Percentiles rank a stretch among this genome's conserved stretches.
These are phyloP conservation scores for Aspergillus carlsbadensis DNA, from an alignment of 495 filamentous ascomycete genomes.

Conservation along the genomic window DNA sequence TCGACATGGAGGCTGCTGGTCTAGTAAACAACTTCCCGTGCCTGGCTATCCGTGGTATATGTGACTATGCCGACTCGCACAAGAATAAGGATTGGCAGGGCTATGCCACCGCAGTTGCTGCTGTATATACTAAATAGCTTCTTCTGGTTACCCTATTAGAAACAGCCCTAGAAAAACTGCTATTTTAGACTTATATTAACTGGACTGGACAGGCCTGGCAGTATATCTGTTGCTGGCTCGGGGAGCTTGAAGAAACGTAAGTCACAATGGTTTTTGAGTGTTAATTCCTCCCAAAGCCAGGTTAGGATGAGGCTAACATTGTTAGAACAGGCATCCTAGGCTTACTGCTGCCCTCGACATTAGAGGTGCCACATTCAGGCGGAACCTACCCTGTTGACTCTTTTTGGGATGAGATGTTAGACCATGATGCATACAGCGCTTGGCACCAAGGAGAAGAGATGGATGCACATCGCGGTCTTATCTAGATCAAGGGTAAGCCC, in stretches of 20 bases:
- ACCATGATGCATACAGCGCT: background rate
- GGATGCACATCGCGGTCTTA: background rate
- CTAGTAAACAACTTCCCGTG: background rate
- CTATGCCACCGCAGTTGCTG: slow-evolving; percentile 2
- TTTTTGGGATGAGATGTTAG: background rate
- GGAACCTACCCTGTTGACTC: too few relatives aligned
- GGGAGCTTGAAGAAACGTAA: too few relatives aligned
- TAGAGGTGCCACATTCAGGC: too few relatives aligned
- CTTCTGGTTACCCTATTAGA: background rate
- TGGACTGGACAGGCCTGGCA: too few relatives aligned
- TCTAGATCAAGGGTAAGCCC: background rate
- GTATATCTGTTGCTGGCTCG: too few relatives aligned
- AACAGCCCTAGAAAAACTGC: too few relatives aligned
- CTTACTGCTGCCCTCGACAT: too few relatives aligned
- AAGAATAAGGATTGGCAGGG: slow-evolving; percentile 2
- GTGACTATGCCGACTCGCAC: slow-evolving; percentile 15
- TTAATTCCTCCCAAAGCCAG: too few relatives aligned
- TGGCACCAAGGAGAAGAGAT: background rate
- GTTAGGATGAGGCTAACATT: too few relatives aligned
- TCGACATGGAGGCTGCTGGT: slow-evolving; percentile 14
- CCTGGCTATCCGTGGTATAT: slow-evolving; percentile 12
- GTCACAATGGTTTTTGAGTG: too few relatives aligned
- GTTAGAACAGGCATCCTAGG: too few relatives aligned
- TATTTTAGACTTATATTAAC: too few relatives aligned
- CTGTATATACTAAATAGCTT: slow-evolving; percentile 1